Conservation (phyloP, 441 rosid genomes). For the Raphanus hybrid region DNA sequence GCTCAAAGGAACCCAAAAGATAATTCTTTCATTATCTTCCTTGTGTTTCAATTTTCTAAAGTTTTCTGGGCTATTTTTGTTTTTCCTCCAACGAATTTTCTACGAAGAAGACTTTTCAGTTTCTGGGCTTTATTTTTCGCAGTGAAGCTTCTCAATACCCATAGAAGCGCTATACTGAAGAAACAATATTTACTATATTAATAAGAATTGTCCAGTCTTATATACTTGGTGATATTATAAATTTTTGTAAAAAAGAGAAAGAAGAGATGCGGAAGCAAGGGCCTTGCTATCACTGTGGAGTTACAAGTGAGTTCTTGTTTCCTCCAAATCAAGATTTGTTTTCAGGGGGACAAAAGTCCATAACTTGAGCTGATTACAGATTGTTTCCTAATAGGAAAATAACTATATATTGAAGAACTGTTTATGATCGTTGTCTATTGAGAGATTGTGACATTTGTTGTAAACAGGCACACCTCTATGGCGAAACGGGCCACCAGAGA, state of each 20-base stretch:
- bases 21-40: conserved; percentile 42
- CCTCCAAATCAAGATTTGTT: conserved; percentile 43
- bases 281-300: conserved; percentile 99
- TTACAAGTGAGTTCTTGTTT: conserved; percentile 97
- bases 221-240: conserved; percentile 22
- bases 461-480: conserved; percentile 88
- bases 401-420: neutral
- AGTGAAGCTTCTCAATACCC: conserved; percentile 48
- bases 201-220: conserved; percentile 16
- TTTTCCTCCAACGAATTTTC: conserved; percentile 21
- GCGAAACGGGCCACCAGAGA: conserved; percentile 99
- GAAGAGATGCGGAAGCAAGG: conserved; percentile 94
- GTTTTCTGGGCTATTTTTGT: conserved; percentile 23
- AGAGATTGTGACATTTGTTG: conserved; percentile 15
- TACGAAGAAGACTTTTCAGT: conserved; percentile 28
- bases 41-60: conserved; percentile 1
- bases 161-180: conserved; percentile 23
- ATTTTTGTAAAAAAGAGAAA: neutral
- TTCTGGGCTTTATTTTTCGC: conserved; percentile 51
- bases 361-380: conserved; percentile 19
- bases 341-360: neutral
- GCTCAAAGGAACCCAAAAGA: conserved; percentile 20
- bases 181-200: neutral
- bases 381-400: neutral
- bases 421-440: neutral